Percentiles rank a stretch among this genome's conserved stretches.
These are phyloP conservation scores for Cladosporium sp. DNA, from an alignment of 2,329 filamentous ascomycete species.

Conservation along the genomic window DNA sequence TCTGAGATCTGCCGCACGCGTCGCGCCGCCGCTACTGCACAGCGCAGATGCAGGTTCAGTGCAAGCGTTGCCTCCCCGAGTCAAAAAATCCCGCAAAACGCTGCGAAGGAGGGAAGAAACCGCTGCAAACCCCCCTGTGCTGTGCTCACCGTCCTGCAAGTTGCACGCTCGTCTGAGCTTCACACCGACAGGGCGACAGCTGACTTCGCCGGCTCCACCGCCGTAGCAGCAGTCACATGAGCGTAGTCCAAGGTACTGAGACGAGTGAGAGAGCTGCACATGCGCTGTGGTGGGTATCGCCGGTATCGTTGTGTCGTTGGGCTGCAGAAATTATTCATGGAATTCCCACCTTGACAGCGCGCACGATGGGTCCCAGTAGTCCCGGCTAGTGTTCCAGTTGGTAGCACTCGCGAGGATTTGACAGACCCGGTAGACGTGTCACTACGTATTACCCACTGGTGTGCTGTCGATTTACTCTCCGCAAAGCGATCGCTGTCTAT, in stretches of 20 bases:
- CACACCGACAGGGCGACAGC: conserved; percentile 8
- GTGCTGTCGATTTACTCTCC: background rate
- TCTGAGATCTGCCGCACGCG: conserved; percentile 12
- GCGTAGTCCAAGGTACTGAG: background rate
- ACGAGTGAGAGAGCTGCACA: too few relatives aligned
- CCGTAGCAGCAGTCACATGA: conserved; percentile 5
- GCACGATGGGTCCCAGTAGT: background rate
- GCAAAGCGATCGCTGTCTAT: conserved; percentile 3
- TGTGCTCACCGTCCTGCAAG: conserved; percentile 8
- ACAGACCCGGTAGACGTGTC: background rate
- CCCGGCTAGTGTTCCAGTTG: background rate
- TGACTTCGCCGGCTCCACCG: conserved; percentile 3
- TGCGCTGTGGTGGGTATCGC: background rate
- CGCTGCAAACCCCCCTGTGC: background rate
- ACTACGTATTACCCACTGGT: background rate
- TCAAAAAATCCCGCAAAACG: conserved; percentile 1
- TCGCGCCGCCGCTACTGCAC: conserved; percentile 17
- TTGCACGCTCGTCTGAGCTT: conserved; percentile 1
- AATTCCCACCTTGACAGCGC: conserved; percentile 1
- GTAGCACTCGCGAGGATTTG: background rate
- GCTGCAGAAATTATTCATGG: conserved; percentile 4
- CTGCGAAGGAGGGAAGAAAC: background rate
- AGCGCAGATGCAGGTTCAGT: conserved; percentile 14
- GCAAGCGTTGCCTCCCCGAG: background rate
- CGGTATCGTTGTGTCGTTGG: background rate